Base-by-base conservation (phyloP, 805 yeast genomes). In the Alloascoidea hylecoeti region DNA sequence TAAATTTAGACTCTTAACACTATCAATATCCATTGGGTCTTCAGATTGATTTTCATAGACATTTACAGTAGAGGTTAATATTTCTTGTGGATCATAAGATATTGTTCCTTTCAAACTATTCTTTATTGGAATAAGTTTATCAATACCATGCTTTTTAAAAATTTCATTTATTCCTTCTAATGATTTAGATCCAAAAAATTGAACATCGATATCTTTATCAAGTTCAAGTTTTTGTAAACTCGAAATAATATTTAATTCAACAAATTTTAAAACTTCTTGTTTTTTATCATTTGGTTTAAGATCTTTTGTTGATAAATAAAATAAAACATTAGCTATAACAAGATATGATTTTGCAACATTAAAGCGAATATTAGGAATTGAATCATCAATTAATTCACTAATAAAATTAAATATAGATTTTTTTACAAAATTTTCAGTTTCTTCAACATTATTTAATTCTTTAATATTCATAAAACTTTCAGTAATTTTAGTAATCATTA, bases 291-390 rank as follows among this genome's bases (percentile, higher is more conserved):
- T 38, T 42, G 12, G 34, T 15, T 18, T 41, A 44, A 13, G 17
- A 18, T 5, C 42, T 18, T 17, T 37, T 39, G 15, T 28, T 16
- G 14, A 39, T 16, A n/a, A 17, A 38, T 49, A 46, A 39, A 44
- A 39, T 41, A 82, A 59, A 13, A 75, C 64, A 49, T 74, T 71
- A 4, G 75, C 75, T 23, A 81, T 64, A 17, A 67, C 61, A 33
- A 72, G 68, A 51, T 81, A 75, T 13, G 94, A 72, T 58, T 85
- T 86, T 17, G 99, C 96, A 44, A 82, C 86, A 60, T 88, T 92
- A 64, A 92, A 92, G 53, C 96, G 72, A 44, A 92, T 88, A 57
- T 92, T 92, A 49, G 99, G 96, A 40, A 92, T 96, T 4, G 75
- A 70, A 60, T 92, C 98, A 30, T 64, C 66, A 32, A 76, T 66